Evolutionary conservation across 257 asterid genomes (phyloP), one percentile per base, ranked within the genome.

Genomic region (Solanum verrucosum): DNA sequence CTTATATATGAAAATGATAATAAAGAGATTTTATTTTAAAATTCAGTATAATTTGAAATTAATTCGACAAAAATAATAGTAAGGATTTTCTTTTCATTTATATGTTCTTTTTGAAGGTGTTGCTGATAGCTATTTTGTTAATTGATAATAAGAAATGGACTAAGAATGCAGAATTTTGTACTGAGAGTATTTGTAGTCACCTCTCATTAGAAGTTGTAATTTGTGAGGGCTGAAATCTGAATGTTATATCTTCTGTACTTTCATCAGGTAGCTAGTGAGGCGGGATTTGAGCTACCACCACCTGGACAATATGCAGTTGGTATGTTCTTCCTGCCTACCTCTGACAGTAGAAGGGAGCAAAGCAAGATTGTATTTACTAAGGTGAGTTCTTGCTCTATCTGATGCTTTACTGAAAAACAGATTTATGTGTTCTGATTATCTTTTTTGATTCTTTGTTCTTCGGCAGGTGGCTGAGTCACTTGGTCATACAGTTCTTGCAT

Each of bases 251-350:
- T 44, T 60, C 59, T 23, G 37, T 87, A 16, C 59, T 84, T 49
- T 77, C 11, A 75, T 85, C 93, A 97, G 99, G 98, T 92, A 87
- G 90, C 91, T 75, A 94, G 92, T 89, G 96, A 92, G 90, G 93
- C 92, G 63, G 98, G 98, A 65, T 96, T 96, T 91, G 98, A 94
- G 90, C 91, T 96, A 56, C 99, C 99, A 38, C 95, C 98, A 56
- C 95, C 94, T 8, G 98, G 98, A 21, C 94, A 95, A 85, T 97
- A 96, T 91, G 99, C 99, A 23, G 98, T 97, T 73, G 99, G 99
- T 90, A 95, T 97, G 99, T 95, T 97, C 89, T 97, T 97, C 95
- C 92, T 97, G 93, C 99, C 99, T 87, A 95, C 96, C 56, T 95
- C 98, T 20, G 98, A 94, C 56, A 91, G 94, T 89, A 89, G 99